Evolutionary conservation across 495 filamentous ascomycete genomes (phyloP).

Genomic region (Hypoxylon perforatum): DNA sequence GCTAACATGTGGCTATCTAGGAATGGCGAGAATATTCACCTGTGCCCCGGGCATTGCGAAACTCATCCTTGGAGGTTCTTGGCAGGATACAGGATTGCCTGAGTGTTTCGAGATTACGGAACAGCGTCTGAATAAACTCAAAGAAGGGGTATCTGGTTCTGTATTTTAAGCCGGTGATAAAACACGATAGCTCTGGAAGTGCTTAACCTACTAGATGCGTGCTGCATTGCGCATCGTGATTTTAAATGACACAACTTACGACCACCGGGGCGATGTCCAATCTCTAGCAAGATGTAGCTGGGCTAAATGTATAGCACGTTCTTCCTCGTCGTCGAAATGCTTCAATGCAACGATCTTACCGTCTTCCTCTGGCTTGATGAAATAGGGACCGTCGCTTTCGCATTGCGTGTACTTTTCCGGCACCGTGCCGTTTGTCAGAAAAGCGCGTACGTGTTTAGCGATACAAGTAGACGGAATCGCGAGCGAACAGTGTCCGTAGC

Average conservation of each 20-base stretch:
- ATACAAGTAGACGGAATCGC: constrained; percentile 54
- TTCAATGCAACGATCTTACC: constrained; percentile 6
- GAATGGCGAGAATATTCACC: constrained; percentile 48
- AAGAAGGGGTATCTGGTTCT: constrained; percentile 23
- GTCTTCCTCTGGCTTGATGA: constrained; percentile 41
- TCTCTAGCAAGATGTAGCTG: constrained; percentile 47
- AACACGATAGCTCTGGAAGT: no score
- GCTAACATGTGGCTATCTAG: constrained; percentile 18
- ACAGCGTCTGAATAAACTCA: constrained; percentile 31
- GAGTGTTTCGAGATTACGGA: constrained; percentile 46
- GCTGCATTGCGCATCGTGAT: no score
- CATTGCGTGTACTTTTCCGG: constrained; percentile 49
- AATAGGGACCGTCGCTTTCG: constrained; percentile 49
- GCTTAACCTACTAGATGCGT: no score
- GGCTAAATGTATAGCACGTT: constrained; percentile 41
- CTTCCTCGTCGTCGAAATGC: constrained; percentile 31
- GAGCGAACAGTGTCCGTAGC: constrained; percentile 59
- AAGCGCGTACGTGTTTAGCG: constrained; percentile 49
- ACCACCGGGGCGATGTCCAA: constrained; percentile 1
- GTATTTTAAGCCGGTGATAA: constrained; percentile 24
- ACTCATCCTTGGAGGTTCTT: constrained; percentile 42
- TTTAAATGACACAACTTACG: no score
- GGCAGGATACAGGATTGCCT: constrained; percentile 45
- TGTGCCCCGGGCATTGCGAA: constrained; percentile 40
- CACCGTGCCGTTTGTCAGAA: constrained; percentile 52